Conservation (phyloP, 805 yeast genomes). For the Hanseniaspora vineae region DNA sequence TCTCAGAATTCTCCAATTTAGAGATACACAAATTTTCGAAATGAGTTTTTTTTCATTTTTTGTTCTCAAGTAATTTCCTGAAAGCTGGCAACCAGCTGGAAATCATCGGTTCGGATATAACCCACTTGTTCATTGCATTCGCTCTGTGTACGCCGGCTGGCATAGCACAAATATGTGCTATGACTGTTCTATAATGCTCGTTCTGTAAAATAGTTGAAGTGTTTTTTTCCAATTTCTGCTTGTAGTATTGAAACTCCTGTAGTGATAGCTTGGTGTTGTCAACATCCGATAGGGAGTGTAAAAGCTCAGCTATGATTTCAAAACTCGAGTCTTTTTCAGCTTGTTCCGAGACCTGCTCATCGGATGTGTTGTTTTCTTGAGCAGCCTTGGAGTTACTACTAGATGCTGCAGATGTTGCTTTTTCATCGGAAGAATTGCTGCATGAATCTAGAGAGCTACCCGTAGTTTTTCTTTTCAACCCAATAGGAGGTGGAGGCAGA, state of each 20-base stretch:
- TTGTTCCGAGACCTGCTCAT: no score
- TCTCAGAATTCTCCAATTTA: no score
- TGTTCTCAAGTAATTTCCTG: conserved; percentile 37
- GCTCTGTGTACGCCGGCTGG: conserved; percentile 16
- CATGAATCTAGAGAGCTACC: no score
- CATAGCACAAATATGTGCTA: conserved; percentile 16
- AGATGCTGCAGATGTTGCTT: no score
- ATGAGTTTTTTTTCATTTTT: no score
- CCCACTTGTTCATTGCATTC: conserved; percentile 32
- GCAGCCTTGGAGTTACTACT: no score
- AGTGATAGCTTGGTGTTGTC: conserved; percentile 24
- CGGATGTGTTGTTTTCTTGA: no score
- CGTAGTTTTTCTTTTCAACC: background rate
- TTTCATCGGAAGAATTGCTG: no score
- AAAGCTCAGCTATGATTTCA: conserved; percentile 3
- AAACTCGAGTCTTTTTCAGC: conserved; percentile 2
- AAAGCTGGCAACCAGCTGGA: conserved; percentile 59
- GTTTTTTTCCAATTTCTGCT: conserved; percentile 25
- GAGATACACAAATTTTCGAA: no score
- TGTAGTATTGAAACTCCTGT: conserved; percentile 32
- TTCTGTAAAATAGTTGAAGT: conserved; percentile 17
- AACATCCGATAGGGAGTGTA: conserved; percentile 14
- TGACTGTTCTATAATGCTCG: conserved; percentile 17
- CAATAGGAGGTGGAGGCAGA: conserved; percentile 13
- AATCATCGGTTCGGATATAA: conserved; percentile 44